Conservation (phyloP, 495 filamentous ascomycete species). For the Bacidia gigantensis region DNA sequence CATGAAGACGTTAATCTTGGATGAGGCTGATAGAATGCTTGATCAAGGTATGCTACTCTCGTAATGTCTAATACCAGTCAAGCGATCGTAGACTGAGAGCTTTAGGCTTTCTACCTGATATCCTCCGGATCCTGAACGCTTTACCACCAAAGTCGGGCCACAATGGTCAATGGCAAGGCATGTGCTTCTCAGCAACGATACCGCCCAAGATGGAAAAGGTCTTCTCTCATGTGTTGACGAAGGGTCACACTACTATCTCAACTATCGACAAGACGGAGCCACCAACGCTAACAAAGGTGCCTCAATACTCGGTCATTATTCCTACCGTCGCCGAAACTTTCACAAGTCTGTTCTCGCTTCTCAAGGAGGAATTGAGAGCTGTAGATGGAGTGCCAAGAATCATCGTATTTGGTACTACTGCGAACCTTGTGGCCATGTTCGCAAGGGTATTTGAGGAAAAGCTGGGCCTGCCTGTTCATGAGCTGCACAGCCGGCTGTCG, state of each 20-base stretch:
- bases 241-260: conserved; percentile 44
- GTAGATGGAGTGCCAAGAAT: conserved; percentile 38
- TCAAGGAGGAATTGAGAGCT: conserved; percentile 31
- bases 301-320: conserved; percentile 44
- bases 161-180: conserved; percentile 42
- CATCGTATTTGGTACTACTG: conserved; percentile 56
- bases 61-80: background rate
- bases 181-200: conserved; percentile 62
- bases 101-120: conserved; percentile 40
- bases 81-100: background rate
- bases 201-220: conserved; percentile 48
- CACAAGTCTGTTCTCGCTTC: conserved; percentile 33
- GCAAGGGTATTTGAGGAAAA: conserved; percentile 33
- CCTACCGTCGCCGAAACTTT: conserved; percentile 41
- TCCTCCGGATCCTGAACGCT: conserved; percentile 42
- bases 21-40: conserved; percentile 57
- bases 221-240: conserved; percentile 40
- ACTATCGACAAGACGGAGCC: conserved; percentile 47
- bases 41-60: conserved; percentile 26
- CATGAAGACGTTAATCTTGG: conserved; percentile 46
- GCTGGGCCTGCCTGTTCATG: conserved; percentile 33
- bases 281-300: conserved; percentile 46
- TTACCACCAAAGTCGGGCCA: conserved; percentile 39
- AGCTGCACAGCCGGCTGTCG: conserved; percentile 45
- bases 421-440: conserved; percentile 45